Base-by-base conservation (phyloP, 2,329 filamentous ascomycete genomes). In the Neonectria punicea region DNA sequence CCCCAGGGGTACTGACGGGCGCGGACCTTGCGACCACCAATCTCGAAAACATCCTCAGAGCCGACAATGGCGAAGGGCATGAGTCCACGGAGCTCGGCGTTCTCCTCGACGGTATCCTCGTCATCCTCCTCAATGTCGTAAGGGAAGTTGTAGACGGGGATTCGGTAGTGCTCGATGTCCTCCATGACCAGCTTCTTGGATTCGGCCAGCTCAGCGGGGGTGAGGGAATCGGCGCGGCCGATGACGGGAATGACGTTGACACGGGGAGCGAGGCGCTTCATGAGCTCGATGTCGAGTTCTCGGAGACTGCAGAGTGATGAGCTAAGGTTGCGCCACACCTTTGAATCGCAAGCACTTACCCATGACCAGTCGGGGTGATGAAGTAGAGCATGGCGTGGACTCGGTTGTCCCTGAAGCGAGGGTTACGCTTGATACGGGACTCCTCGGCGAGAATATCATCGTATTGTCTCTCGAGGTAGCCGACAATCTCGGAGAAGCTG, bases 121-220 rank as follows among this genome's bases (percentile, higher is more conserved):
- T 99, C 96, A 75, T 99, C 96, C 86, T 99, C 96, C 83, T 99
- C 96, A 67, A 99, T 97, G 75, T 99, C 96, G 85, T 99, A 99
- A 54, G 96, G 96, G 87, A 99, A 99, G 89, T 99, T 99, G 89
- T 99, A 99, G 71, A 99, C 95, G 51, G 96, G 96, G 75, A 99
- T 99, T 79, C 96, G 92, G 86, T 99, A 99, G 84, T 99, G 96
- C 84, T 99, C 96, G 75, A 99, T 99, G 80, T 99, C 96, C 86
- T 99, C 96, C 96, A 99, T 99, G 78, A 99, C 94, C 67, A 99
- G 89, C 88, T 98, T 99, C 90, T 99, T 99, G 73, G 95, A 98
- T 84, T 99, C 96, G 73, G 96, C 96, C 70, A 99, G 88, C 85
- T 99, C 96, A 73, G 93, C 92, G 43, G 96, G 96, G 61, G 96